Evolutionary conservation across 108 stramenopile species (phyloP).

Genomic region (Chaetoceros tenuissimus): DNA sequence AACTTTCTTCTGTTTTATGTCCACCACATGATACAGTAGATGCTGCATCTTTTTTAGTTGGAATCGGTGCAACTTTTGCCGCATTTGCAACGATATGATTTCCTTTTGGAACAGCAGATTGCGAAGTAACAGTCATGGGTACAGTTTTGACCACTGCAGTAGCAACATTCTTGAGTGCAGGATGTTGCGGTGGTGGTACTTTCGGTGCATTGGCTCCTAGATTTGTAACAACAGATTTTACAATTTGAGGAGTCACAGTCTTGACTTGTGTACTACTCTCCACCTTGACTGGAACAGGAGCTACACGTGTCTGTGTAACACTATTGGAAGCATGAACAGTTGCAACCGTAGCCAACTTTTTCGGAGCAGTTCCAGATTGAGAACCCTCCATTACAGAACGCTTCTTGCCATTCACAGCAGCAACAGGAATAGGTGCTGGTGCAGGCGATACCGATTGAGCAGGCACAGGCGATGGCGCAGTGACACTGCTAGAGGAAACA

Average conservation of each 20-base stretch:
- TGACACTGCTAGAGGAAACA: too few species aligned
- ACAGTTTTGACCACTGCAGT: constrained; percentile 1
- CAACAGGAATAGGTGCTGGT: background rate
- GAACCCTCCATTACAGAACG: too few species aligned
- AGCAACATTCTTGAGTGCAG: background rate
- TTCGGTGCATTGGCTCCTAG: too few species aligned
- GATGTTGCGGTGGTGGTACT: background rate
- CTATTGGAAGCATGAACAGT: too few species aligned
- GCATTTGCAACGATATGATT: constrained; percentile 1
- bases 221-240: too few species aligned
- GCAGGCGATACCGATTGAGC: background rate
- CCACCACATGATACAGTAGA: constrained; percentile 6
- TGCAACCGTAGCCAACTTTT: too few species aligned
- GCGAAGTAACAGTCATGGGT: constrained; percentile 10
- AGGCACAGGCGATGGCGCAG: constrained; percentile 12
- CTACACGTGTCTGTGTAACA: background rate
- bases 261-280: background rate
- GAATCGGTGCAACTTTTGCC: background rate
- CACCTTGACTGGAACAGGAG: constrained; percentile 1
- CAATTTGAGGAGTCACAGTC: background rate
- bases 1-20: constrained; percentile 53
- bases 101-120: constrained; percentile 2
- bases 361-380: too few species aligned
- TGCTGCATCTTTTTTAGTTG: constrained; percentile 5
- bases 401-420: constrained; percentile 9